These are phyloP conservation scores for Penicillium parvum DNA, from an alignment of 495 filamentous ascomycete genomes.

Conservation along the genomic window DNA sequence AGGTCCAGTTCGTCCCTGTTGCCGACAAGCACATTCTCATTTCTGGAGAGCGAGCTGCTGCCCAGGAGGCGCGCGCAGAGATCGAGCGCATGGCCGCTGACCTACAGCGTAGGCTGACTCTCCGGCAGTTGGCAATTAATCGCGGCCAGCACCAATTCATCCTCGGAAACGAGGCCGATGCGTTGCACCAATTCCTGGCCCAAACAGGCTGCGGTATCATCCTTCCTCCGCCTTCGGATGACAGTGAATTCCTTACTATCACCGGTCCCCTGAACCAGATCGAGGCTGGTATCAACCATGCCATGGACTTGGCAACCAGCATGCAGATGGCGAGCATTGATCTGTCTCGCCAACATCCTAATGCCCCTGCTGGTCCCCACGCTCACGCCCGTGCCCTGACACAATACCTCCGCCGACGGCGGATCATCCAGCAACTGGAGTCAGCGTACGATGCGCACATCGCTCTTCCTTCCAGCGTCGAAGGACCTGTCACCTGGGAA, in stretches of 20 bases:
- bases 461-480: conserved; percentile 60
- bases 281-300: conserved; percentile 66
- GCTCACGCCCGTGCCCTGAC: conserved; percentile 78
- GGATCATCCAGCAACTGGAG: conserved; percentile 75
- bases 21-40: conserved; percentile 70
- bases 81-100: conserved; percentile 73
- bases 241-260: conserved; percentile 75
- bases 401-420: conserved; percentile 72
- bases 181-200: conserved; percentile 77
- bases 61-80: conserved; percentile 70
- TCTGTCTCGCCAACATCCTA: conserved; percentile 67
- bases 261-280: conserved; percentile 73
- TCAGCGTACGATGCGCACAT: conserved; percentile 73
- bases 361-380: conserved; percentile 64
- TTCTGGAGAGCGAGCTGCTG: conserved; percentile 78
- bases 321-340: conserved; percentile 79
- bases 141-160: conserved; percentile 87
- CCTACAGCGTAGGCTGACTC: conserved; percentile 62
- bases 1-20: conserved; percentile 64
- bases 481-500: conserved; percentile 70
- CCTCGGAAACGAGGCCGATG: conserved; percentile 70
- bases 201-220: conserved; percentile 89
- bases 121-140: conserved; percentile 70
- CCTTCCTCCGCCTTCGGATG: conserved; percentile 64
- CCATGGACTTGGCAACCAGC: conserved; percentile 73